Evolutionary conservation across 495 filamentous ascomycete genomes (phyloP).

Genomic region (Aspergillus coremiiformis): DNA sequence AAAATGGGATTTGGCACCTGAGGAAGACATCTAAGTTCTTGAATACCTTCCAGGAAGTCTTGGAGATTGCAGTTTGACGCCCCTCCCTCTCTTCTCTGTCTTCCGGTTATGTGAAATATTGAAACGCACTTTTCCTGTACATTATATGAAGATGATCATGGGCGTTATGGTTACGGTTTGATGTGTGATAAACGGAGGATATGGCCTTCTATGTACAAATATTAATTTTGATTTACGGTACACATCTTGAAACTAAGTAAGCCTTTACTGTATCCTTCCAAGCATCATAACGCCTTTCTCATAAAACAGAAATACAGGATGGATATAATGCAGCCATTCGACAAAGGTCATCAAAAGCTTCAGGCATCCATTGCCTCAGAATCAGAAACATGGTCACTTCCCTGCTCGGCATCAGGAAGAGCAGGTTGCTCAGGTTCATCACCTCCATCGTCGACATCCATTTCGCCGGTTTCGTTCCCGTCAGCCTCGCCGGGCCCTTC

Average conservation of each 20-base stretch:
- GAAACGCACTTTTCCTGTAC: not conserved
- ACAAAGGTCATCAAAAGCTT: not conserved
- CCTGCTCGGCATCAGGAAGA: not conserved
- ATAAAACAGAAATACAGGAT: not conserved
- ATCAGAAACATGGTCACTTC: constrained; percentile 1
- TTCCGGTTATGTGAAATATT: not conserved
- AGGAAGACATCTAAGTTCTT: constrained; percentile 38
- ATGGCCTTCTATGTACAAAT: not conserved
- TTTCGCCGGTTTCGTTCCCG: not conserved
- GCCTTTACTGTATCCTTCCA: not conserved
- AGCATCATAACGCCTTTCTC: not conserved
- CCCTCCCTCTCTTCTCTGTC: not conserved
- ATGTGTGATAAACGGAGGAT: not conserved
- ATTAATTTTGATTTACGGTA: not conserved
- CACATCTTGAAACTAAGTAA: not conserved
- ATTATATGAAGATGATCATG: not conserved
- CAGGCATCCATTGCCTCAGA: constrained; percentile 1
- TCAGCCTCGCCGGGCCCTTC: constrained; percentile 1
- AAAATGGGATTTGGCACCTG: constrained; percentile 51
- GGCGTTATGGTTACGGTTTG: not conserved
- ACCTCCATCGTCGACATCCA: not conserved
- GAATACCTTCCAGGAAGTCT: not conserved
- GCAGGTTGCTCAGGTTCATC: not conserved
- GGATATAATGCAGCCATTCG: not conserved
- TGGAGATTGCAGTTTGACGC: not conserved